These are phyloP conservation scores for Polyplosphaeria fusca DNA, from an alignment of 495 filamentous ascomycete genomes.

Conservation along the genomic window DNA sequence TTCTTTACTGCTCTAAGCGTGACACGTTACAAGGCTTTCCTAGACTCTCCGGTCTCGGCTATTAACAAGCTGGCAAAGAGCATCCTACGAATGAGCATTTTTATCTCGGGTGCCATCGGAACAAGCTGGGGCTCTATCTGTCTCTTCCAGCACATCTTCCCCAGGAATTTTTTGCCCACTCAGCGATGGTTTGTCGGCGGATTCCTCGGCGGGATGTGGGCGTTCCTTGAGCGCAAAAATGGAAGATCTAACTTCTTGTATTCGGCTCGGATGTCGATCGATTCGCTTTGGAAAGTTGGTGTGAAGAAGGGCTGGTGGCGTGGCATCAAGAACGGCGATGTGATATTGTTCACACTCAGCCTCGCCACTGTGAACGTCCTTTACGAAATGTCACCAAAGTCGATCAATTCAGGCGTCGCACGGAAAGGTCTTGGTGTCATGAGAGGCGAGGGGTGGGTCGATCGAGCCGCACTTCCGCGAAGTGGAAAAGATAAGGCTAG, in stretches of 20 bases:
- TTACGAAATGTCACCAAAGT: conserved; percentile 66
- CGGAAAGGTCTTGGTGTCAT: conserved; percentile 72
- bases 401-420: conserved; percentile 63
- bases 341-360: conserved; percentile 73
- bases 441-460: conserved; percentile 65
- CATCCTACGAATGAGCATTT: conserved; percentile 67
- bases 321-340: conserved; percentile 74
- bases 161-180: conserved; percentile 68
- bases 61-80: conserved; percentile 58
- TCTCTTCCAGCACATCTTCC: conserved; percentile 75
- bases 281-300: conserved; percentile 86
- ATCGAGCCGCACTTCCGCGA: conserved; percentile 35
- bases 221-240: conserved; percentile 61
- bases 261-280: conserved; percentile 66
- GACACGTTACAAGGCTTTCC: conserved; percentile 61
- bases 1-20: conserved; percentile 67
- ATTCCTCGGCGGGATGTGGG: conserved; percentile 78
- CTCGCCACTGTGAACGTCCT: conserved; percentile 74
- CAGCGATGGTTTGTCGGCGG: conserved; percentile 87
- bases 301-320: conserved; percentile 81
- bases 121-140: conserved; percentile 86
- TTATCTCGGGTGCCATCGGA: conserved; percentile 72
- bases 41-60: conserved; percentile 61
- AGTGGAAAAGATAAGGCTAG: background rate
- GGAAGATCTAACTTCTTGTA: conserved; percentile 68